phyloP scores from a whole-genome alignment of 2,329 filamentous ascomycete genomes.

The Tolypocladium nubicola region DNA sequence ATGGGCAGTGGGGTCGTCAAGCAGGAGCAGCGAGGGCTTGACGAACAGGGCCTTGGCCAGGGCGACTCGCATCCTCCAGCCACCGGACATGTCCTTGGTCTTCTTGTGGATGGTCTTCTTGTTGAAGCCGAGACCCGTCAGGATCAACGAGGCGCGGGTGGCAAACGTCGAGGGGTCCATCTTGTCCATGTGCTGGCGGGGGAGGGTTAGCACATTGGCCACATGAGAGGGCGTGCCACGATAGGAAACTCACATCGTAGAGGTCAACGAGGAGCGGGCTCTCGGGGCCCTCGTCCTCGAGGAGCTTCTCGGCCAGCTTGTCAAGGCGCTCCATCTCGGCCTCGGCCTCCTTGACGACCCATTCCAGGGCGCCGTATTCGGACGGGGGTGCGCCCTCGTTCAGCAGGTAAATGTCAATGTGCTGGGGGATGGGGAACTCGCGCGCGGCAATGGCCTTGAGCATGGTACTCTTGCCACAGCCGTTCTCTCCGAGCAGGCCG shows the following conservation, averaged over 20 bases:
- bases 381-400: slow-evolving; percentile 91
- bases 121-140: slow-evolving; percentile 99
- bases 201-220: background rate
- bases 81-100: slow-evolving; percentile 99
- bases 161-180: slow-evolving; percentile 98
- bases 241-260: slow-evolving; percentile 64
- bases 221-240: background rate
- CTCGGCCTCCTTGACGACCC: slow-evolving; percentile 93
- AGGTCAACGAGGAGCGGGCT: slow-evolving; percentile 83
- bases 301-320: slow-evolving; percentile 74
- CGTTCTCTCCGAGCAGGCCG: slow-evolving; percentile 95
- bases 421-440: slow-evolving; percentile 92
- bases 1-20: slow-evolving; percentile 97
- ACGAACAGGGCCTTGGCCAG: slow-evolving; percentile 97
- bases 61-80: slow-evolving; percentile 99
- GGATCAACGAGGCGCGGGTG: slow-evolving; percentile 88
- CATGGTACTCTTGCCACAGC: slow-evolving; percentile 96
- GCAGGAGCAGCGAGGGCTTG: slow-evolving; percentile 87
- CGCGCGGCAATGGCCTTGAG: slow-evolving; percentile 88
- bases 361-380: slow-evolving; percentile 86
- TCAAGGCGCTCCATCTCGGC: slow-evolving; percentile 86
- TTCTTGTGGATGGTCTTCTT: slow-evolving; percentile 97
- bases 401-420: slow-evolving; percentile 95
- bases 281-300: slow-evolving; percentile 89
- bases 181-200: slow-evolving; percentile 80